Conservation (phyloP, 306 rosid genomes). For the Quercus rubra region DNA sequence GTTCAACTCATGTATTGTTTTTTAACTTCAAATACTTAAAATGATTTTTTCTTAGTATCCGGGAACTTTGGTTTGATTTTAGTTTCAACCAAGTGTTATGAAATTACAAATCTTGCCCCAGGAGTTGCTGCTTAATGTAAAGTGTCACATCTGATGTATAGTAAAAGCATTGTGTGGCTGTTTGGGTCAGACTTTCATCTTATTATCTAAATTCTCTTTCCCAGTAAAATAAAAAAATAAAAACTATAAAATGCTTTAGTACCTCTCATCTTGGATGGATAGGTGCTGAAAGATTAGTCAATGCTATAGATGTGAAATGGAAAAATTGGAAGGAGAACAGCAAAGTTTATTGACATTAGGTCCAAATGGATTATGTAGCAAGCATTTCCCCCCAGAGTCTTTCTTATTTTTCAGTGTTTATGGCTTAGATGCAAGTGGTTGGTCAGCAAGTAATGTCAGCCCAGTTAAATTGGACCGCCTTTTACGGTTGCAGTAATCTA, state of each 20-base stretch:
- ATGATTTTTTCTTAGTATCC: constrained; percentile 10
- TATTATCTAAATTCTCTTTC: background rate
- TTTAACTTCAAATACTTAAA: background rate
- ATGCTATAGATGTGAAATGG: background rate
- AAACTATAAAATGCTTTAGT: background rate
- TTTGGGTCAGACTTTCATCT: background rate
- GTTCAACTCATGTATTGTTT: background rate
- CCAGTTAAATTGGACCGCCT: background rate
- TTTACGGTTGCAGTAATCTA: background rate
- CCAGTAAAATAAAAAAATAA: no score
- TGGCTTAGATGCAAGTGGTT: background rate
- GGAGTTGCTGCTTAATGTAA: background rate
- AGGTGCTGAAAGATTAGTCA: background rate
- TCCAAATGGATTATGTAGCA: background rate
- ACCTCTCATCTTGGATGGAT: background rate
- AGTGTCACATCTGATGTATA: background rate
- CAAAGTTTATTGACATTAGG: background rate
- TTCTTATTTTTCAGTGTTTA: background rate
- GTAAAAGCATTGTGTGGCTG: background rate
- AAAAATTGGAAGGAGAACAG: background rate
- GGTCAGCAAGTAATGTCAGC: background rate
- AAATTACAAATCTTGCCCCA: background rate
- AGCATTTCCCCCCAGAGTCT: background rate
- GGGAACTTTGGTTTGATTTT: constrained; percentile 2
- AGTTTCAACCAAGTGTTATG: background rate